Base-by-base conservation (phyloP, 345 rosid genomes). In the Odontarrhena argentea region DNA sequence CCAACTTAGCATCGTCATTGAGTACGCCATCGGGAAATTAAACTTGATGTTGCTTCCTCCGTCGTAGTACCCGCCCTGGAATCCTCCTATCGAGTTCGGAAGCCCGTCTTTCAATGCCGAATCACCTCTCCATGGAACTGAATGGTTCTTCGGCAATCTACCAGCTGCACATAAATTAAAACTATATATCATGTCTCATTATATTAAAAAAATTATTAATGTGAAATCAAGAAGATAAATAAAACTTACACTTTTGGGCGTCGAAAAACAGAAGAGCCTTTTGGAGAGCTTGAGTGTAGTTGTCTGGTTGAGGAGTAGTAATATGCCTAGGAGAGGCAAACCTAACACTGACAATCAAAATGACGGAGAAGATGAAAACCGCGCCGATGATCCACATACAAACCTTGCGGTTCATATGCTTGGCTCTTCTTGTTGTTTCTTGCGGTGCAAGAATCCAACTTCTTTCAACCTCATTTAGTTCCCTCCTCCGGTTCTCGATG, bases 1-100 rank as follows among this genome's bases (percentile, higher is more conserved):
- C 98, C 98, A 92, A 73, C 98, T 92, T 24, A 92, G 77, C 96
- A 92, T 83, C 5, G 98, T 86, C 89, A 89, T 89, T 57, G 95
- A 69, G 64, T 72, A 92, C n/a, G 98, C 83, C 96, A 89, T 87
- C 6, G 96, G 98, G 68, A 92, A 89, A 79, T 92, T 84, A 71
- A 85, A 92, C 81, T 92, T 92, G 22, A 26, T 47, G 48, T 83
- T 87, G 64, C 83, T 92, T 63, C 98, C 96, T 0, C 92, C 98
- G 36, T 92, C 96, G 54, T 92, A 92, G 46, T 87, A 92, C 0
- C 98, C 98, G 35, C 98, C 96, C 2, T 82, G 88, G 5, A 89
- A 75, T 14, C 92, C 92, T 56, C 78, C 78, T 14, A 80, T 77
- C 0, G 76, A 62, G 47, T 79, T 86, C 5, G 80, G 74, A 0